A percentile compares a stretch with the other conserved stretches of the same genome.
Conservation (phyloP, 164 flowering plant genomes). For the Vitis amurensis region DNA sequence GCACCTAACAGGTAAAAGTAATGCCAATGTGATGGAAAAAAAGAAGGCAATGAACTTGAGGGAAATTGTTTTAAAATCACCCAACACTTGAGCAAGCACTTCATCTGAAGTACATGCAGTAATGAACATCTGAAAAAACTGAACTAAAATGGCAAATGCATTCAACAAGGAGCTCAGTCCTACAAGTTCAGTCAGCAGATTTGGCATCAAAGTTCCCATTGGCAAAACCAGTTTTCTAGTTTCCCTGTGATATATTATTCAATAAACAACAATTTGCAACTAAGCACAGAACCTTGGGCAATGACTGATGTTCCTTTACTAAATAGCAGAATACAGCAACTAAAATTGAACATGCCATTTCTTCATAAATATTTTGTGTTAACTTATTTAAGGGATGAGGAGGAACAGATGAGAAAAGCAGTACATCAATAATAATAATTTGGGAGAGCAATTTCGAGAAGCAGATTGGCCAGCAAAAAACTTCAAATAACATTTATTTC, state of each 20-base stretch:
- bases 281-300: background rate
- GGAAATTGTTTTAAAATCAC: too few species aligned
- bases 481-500: background rate
- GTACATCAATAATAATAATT: background rate
- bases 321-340: background rate
- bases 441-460: background rate
- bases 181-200: background rate
- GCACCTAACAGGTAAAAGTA: too few species aligned
- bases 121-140: background rate
- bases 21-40: too few species aligned
- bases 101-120: background rate
- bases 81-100: too few species aligned
- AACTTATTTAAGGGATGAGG: background rate
- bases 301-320: background rate
- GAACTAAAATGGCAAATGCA: background rate
- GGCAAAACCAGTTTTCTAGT: background rate
- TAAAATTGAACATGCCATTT: background rate
- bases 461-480: background rate
- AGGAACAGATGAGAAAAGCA: background rate
- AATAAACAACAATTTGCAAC: background rate
- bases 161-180: background rate
- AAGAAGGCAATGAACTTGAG: too few species aligned
- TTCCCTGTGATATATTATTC: background rate
- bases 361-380: background rate
- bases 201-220: background rate